Evolutionary conservation across 352 stramenopile species (phyloP).

Genomic region (Phytophthora fragariae): DNA sequence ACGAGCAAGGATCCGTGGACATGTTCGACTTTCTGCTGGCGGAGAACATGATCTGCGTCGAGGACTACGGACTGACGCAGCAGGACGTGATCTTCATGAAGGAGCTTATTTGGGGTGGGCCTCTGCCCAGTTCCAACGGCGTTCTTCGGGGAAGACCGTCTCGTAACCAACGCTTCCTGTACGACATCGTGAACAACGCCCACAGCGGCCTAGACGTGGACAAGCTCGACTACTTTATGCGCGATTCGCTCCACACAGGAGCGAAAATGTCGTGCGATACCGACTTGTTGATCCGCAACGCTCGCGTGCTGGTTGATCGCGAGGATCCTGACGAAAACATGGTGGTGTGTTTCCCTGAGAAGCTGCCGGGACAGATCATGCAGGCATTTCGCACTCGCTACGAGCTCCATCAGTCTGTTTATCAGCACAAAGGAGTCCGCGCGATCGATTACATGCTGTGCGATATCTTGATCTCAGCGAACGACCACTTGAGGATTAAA

Average conservation of each 20-base stretch:
- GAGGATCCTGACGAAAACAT: slow-evolving; percentile 51
- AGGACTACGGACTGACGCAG: slow-evolving; percentile 54
- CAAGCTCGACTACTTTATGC: slow-evolving; percentile 93
- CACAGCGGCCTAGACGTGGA: slow-evolving; percentile 89
- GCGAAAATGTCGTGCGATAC: slow-evolving; percentile 81
- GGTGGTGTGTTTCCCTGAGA: slow-evolving; percentile 89
- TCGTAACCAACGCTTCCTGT: slow-evolving; percentile 73
- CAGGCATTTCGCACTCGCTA: slow-evolving; percentile 90
- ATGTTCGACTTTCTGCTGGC: slow-evolving; percentile 75
- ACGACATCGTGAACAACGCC: slow-evolving; percentile 92
- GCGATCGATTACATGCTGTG: slow-evolving; percentile 92
- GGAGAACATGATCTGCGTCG: slow-evolving; percentile 63
- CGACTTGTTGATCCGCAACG: slow-evolving; percentile 77
- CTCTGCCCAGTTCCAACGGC: slow-evolving; percentile 45
- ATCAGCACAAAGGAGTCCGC: slow-evolving; percentile 85
- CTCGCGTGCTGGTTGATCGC: slow-evolving; percentile 70
- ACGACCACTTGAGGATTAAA: slow-evolving; percentile 72
- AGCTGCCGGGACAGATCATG: slow-evolving; percentile 87
- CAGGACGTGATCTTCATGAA: slow-evolving; percentile 81
- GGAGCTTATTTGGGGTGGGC: slow-evolving; percentile 78
- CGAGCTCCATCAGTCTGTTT: slow-evolving; percentile 88
- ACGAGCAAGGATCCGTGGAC: slow-evolving; percentile 80
- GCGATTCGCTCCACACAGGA: slow-evolving; percentile 81
- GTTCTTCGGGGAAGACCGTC: slow-evolving; percentile 50
- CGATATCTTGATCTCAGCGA: slow-evolving; percentile 76